Percentiles rank a stretch among this genome's conserved stretches.
These are phyloP conservation scores for Hypoxylon perforatum DNA, from an alignment of 495 filamentous ascomycete genomes.

Conservation along the genomic window DNA sequence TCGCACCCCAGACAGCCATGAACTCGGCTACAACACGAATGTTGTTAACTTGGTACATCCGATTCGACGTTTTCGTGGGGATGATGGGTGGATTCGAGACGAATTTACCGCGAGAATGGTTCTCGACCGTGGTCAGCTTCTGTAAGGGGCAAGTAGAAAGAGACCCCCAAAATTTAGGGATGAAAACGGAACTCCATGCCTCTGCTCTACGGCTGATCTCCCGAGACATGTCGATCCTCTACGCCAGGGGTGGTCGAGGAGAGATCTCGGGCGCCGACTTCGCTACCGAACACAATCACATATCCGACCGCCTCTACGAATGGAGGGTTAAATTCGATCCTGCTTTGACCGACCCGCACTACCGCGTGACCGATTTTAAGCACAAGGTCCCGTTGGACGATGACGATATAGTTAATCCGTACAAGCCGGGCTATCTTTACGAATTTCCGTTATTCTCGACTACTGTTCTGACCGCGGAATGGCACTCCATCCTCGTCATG, in stretches of 20 bases:
- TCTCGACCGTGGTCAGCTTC: constrained; percentile 70
- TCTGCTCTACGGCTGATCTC: constrained; percentile 78
- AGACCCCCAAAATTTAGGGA: constrained; percentile 70
- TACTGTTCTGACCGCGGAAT: constrained; percentile 81
- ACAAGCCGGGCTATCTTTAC: constrained; percentile 73
- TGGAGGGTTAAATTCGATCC: constrained; percentile 69
- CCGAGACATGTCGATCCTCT: constrained; percentile 82
- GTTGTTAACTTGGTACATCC: constrained; percentile 86
- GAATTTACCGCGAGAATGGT: constrained; percentile 83
- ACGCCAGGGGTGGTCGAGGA: constrained; percentile 73
- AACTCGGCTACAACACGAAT: constrained; percentile 73
- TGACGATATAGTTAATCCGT: constrained; percentile 78
- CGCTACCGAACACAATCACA: constrained; percentile 64
- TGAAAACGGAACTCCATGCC: constrained; percentile 72
- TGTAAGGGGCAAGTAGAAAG: constrained; percentile 67
- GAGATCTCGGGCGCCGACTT: constrained; percentile 75
- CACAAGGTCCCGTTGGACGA: constrained; percentile 60
- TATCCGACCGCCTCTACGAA: constrained; percentile 64
- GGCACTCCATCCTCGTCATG: constrained; percentile 82
- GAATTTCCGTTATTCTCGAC: constrained; percentile 72
- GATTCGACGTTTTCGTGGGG: constrained; percentile 86
- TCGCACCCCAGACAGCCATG: constrained; percentile 81
- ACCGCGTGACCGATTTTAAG: constrained; percentile 68
- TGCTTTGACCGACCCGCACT: constrained; percentile 65
- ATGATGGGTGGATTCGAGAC: constrained; percentile 83